phyloP scores from a whole-genome alignment of 495 filamentous ascomycete species.

The Annulohypoxylon maeteangense region DNA sequence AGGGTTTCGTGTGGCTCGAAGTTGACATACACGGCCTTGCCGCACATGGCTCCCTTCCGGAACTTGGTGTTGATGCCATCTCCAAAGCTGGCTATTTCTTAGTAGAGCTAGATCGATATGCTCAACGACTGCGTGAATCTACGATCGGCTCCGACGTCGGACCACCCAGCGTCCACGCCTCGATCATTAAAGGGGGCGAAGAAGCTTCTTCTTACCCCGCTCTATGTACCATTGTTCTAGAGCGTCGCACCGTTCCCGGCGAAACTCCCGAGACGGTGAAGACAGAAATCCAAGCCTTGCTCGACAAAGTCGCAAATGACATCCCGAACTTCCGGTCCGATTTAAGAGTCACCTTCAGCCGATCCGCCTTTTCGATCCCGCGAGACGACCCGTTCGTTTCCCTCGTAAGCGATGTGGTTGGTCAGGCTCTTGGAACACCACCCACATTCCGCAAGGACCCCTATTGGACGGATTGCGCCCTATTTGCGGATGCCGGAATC shows the following conservation, averaged over 20 bases:
- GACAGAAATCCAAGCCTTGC: neutral
- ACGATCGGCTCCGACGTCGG: neutral
- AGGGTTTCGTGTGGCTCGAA: conserved; percentile 4
- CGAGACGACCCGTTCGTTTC: conserved; percentile 4
- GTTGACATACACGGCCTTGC: conserved; percentile 1
- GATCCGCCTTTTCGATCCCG: conserved; percentile 4
- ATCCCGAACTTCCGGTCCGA: neutral
- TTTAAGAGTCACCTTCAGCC: conserved; percentile 5
- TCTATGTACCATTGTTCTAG: neutral
- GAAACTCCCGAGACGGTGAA: neutral
- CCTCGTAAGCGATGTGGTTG: neutral
- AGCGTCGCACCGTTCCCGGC: neutral
- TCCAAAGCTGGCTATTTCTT: conserved; percentile 9
- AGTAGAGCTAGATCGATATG: conserved; percentile 8
- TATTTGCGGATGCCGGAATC: neutral
- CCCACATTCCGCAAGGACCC: conserved; percentile 1
- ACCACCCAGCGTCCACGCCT: neutral
- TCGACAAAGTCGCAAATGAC: neutral
- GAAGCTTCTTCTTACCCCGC: conserved; percentile 6
- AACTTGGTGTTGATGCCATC: neutral
- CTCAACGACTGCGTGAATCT: neutral
- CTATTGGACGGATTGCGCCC: conserved; percentile 5
- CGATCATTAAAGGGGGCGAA: neutral
- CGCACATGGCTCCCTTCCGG: neutral
- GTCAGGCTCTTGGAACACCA: neutral